Conservation (phyloP, 306 rosid genomes). For the Betula pendula region DNA sequence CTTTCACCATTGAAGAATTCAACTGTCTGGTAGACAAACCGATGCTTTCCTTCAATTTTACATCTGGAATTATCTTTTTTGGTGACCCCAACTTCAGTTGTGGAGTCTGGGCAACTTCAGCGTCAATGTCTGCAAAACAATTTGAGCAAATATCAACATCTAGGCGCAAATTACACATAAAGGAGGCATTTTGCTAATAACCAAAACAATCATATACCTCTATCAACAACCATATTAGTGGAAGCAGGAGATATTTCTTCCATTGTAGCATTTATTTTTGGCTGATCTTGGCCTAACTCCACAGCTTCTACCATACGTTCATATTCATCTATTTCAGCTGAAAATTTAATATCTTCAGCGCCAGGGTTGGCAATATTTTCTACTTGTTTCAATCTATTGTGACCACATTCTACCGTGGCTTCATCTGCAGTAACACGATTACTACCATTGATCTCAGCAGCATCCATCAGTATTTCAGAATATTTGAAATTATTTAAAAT, state of each 20-base stretch:
- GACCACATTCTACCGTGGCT: background rate
- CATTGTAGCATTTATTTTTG: background rate
- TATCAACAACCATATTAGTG: background rate
- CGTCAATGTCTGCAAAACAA: slow-evolving; percentile 20
- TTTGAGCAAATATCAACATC: background rate
- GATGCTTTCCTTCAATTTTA: background rate
- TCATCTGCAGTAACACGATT: background rate
- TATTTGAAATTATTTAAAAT: background rate
- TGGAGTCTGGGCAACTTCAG: background rate
- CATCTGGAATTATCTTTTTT: background rate
- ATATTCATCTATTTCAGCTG: background rate
- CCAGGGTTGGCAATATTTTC: background rate
- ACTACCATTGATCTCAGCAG: background rate
- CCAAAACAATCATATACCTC: background rate
- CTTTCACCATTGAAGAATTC: background rate
- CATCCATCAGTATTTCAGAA: background rate
- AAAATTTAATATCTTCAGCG: background rate
- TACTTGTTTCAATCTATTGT: background rate
- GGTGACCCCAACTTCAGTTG: background rate
- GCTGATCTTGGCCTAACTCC: background rate
- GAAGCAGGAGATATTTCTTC: background rate
- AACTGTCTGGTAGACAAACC: background rate
- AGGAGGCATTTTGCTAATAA: background rate
- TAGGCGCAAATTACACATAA: background rate
- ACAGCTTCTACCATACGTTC: background rate